A percentile compares a stretch with the other conserved stretches of the same genome.
Conservation (phyloP, 164 flowering plant species). For the Tetrastigma voinierianum region DNA sequence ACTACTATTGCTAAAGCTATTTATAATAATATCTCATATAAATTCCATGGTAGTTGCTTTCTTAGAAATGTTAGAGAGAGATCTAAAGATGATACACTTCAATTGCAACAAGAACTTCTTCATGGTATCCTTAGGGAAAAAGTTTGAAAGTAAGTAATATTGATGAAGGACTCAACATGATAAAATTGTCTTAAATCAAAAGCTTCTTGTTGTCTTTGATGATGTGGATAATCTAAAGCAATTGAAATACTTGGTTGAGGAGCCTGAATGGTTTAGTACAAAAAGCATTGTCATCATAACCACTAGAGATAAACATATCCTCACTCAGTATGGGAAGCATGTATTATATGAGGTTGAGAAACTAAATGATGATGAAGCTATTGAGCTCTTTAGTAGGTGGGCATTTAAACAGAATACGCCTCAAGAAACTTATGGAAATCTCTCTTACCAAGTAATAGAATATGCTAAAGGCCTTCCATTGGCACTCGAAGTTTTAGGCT, state of each 20-base stretch:
- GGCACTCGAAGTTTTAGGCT: slow-evolving; percentile 14
- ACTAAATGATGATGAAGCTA: neutral
- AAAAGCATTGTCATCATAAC: slow-evolving; percentile 12
- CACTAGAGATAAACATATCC: slow-evolving; percentile 9
- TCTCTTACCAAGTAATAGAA: neutral
- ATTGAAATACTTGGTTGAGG: neutral
- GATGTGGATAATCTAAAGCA: neutral
- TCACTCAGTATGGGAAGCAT: neutral
- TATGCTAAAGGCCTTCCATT: slow-evolving; percentile 11
- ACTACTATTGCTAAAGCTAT: slow-evolving; percentile 1
- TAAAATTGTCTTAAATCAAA: neutral
- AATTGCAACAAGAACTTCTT: slow-evolving; percentile 2
- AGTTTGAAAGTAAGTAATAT: neutral
- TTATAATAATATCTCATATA: neutral
- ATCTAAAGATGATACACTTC: neutral
- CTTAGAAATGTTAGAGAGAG: slow-evolving; percentile 2
- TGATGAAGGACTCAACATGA: neutral
- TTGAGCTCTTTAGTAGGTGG: slow-evolving; percentile 10
- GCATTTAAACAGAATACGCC: slow-evolving; percentile 7
- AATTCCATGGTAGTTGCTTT: slow-evolving; percentile 2
- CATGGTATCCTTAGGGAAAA: neutral
- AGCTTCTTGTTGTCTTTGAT: slow-evolving; percentile 3
- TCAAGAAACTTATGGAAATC: neutral
- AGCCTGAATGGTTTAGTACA: neutral
- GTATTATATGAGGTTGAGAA: neutral